Conservation (phyloP, 2,329 filamentous ascomycete genomes). For the Colletotrichum lindemuthianum region DNA sequence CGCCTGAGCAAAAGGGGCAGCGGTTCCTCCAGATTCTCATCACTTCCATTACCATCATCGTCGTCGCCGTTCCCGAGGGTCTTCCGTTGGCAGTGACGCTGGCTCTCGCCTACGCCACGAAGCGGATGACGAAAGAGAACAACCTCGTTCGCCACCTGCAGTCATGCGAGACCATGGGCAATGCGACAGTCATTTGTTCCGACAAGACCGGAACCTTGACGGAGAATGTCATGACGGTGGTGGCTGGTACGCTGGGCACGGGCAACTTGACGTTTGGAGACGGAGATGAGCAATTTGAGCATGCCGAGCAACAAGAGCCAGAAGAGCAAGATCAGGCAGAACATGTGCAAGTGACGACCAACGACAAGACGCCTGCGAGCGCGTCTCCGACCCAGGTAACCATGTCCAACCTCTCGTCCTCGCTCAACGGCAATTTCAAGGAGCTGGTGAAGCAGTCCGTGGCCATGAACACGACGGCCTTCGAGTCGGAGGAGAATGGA, state of each 20-base stretch:
- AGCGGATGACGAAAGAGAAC: slow-evolving; percentile 71
- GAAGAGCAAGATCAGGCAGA: slow-evolving; percentile 8
- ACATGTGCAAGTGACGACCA: slow-evolving; percentile 5
- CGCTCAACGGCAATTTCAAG: slow-evolving; percentile 47
- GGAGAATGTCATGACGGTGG: slow-evolving; percentile 71
- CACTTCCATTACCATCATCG: slow-evolving; percentile 61
- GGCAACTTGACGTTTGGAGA: slow-evolving; percentile 50
- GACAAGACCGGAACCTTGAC: slow-evolving; percentile 75
- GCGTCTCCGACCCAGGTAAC: slow-evolving; percentile 2
- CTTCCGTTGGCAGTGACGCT: slow-evolving; percentile 69
- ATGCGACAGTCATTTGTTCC: slow-evolving; percentile 71
- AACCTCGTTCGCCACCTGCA: slow-evolving; percentile 68
- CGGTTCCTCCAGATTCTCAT: slow-evolving; percentile 58
- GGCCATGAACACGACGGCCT: slow-evolving; percentile 63
- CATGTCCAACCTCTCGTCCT: slow-evolving; percentile 32
- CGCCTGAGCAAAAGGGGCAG: slow-evolving; percentile 57
- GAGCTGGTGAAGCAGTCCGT: slow-evolving; percentile 52
- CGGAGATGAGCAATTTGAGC: slow-evolving; percentile 37
- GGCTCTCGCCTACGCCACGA: slow-evolving; percentile 70
- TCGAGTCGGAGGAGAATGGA: slow-evolving; percentile 58
- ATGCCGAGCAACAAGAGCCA: slow-evolving; percentile 25
- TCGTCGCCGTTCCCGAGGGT: slow-evolving; percentile 70
- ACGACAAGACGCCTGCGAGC: slow-evolving; percentile 12
- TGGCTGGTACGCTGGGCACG: slow-evolving; percentile 62
- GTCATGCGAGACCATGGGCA: slow-evolving; percentile 72